These are phyloP conservation scores for Candida tammaniensis DNA, from an alignment of 805 yeast genomes.

Conservation along the genomic window DNA sequence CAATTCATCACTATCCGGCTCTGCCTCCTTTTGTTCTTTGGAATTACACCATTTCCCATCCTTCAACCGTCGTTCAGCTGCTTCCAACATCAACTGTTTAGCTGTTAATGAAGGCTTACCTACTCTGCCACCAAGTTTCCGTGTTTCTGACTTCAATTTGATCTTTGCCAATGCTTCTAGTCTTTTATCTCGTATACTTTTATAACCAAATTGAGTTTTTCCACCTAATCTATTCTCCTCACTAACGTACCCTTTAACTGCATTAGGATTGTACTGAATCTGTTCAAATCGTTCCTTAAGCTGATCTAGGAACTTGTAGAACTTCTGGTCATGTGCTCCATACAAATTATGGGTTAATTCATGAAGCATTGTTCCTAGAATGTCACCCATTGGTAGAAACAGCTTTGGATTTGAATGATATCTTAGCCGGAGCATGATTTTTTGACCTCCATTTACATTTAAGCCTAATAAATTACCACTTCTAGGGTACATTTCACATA, in stretches of 20 bases:
- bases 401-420: slow-evolving; percentile 46
- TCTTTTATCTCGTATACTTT: slow-evolving; percentile 35
- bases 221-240: slow-evolving; percentile 47
- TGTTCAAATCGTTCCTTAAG: slow-evolving; percentile 50
- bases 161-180: slow-evolving; percentile 37
- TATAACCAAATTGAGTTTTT: slow-evolving; percentile 3
- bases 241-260: slow-evolving; percentile 42
- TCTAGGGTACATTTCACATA: slow-evolving; percentile 83
- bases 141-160: slow-evolving; percentile 39
- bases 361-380: slow-evolving; percentile 83
- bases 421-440: slow-evolving; percentile 70
- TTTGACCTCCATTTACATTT: slow-evolving; percentile 75
- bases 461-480: slow-evolving; percentile 66
- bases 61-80: slow-evolving; percentile 59
- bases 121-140: slow-evolving; percentile 25
- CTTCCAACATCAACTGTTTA: slow-evolving; percentile 50
- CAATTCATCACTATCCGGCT: slow-evolving; percentile 46
- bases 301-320: slow-evolving; percentile 64
- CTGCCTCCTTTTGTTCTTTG: slow-evolving; percentile 17
- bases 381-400: slow-evolving; percentile 63
- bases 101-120: slow-evolving; percentile 1
- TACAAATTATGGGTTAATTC: slow-evolving; percentile 77
- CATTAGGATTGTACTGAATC: slow-evolving; percentile 39
- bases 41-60: slow-evolving; percentile 50
- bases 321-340: slow-evolving; percentile 78